phyloP scores from a whole-genome alignment of 2,329 filamentous ascomycete genomes.

The Catunica adiposa region DNA sequence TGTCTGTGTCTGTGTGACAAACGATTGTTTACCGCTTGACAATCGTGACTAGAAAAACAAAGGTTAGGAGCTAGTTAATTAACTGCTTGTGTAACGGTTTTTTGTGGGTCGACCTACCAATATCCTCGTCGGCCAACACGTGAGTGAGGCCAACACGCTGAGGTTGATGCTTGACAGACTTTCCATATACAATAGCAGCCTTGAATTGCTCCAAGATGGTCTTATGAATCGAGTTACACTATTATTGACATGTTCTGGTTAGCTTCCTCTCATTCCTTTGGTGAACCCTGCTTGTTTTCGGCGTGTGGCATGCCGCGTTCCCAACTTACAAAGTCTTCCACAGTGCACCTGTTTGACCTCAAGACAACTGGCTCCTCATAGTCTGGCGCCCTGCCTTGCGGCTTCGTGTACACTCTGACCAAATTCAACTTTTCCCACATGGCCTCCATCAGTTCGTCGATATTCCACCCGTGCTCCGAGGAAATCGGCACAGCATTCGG shows the following conservation, averaged over 20 bases:
- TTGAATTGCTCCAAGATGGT: conserved; percentile 94
- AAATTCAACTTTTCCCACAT: conserved; percentile 98
- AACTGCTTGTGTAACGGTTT: neutral
- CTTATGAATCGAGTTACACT: conserved; percentile 96
- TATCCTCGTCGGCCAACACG: conserved; percentile 90
- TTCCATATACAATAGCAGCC: conserved; percentile 87
- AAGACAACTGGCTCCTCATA: conserved; percentile 85
- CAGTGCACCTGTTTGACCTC: conserved; percentile 62
- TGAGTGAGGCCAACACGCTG: conserved; percentile 85
- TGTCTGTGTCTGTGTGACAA: too few species aligned
- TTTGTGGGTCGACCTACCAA: conserved; percentile 37
- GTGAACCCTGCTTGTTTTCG: too few species aligned
- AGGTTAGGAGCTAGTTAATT: neutral
- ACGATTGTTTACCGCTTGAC: conserved; percentile 12
- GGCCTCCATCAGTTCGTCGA: conserved; percentile 88
- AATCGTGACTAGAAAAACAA: conserved; percentile 8
- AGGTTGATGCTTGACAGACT: conserved; percentile 96
- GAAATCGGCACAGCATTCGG: conserved; percentile 95
- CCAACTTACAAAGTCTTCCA: conserved; percentile 96
- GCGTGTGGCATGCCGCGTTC: too few species aligned
- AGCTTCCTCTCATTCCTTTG: too few species aligned
- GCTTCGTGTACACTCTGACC: conserved; percentile 90
- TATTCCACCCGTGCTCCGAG: conserved; percentile 93
- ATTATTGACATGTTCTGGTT: conserved; percentile 10
- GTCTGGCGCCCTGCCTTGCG: conserved; percentile 86